A percentile compares a stretch with the other conserved stretches of the same genome.
Conservation (phyloP, 306 rosid species). For the Trifolium pratense region DNA sequence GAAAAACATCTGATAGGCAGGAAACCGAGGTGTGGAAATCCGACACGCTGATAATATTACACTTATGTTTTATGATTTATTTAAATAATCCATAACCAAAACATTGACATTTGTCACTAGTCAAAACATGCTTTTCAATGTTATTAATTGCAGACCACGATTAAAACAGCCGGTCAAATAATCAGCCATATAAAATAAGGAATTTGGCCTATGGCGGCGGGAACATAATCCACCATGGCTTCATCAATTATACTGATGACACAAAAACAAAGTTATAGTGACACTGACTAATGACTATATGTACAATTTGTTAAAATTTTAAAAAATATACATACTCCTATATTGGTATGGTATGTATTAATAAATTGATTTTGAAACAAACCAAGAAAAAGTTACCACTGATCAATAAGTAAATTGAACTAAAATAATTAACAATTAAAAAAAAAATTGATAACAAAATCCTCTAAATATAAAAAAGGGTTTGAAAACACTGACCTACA, state of each 20-base stretch:
- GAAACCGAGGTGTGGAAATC: neutral
- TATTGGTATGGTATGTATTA: neutral
- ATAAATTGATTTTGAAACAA: neutral
- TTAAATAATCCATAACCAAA: too few species aligned
- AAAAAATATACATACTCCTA: neutral
- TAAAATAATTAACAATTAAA: neutral
- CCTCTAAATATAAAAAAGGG: neutral
- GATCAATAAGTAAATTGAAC: neutral
- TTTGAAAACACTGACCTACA: conserved; percentile 64
- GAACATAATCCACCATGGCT: neutral
- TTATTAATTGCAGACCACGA: neutral
- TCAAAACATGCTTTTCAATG: neutral
- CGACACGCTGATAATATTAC: neutral
- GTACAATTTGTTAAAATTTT: neutral
- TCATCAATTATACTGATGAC: neutral
- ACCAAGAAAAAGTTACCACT: neutral
- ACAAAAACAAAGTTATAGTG: neutral
- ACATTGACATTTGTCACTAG: too few species aligned
- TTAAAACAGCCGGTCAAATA: neutral
- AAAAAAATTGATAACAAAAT: neutral
- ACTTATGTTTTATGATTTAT: too few species aligned
- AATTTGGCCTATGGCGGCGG: neutral
- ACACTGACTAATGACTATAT: neutral
- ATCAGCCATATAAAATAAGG: neutral
- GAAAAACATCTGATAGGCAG: neutral